Base-by-base conservation (phyloP, 2,329 filamentous ascomycete species). In the Lecanoromycetidae sp. region DNA sequence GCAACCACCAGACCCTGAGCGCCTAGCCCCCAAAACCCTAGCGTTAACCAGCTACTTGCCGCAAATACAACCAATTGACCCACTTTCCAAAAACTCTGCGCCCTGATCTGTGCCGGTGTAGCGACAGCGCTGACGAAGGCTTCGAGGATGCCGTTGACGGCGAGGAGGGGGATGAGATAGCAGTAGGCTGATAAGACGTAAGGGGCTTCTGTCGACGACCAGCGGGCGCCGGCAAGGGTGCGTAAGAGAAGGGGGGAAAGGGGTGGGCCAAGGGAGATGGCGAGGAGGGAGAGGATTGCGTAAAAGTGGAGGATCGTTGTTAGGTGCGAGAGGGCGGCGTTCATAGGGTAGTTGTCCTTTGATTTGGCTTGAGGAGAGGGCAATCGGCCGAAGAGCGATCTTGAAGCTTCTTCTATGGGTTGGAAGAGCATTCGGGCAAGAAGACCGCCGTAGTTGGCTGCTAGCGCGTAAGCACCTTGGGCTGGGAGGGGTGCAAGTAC, bases 111-210 rank as follows among this genome's bases (percentile, higher is more conserved):
- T 3, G 72, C 65, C 53, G 86, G 75, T 0, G 76, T 81, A 0
- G 90, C 88, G 1, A 93, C 85, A 2, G 86, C 87, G 1, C 88
- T 82, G 13, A 96, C 88, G 57, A 98, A 96, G 0, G 87, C 86
- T 66, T 98, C 91, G 1, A 83, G 79, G 19, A 96, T 77, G 43
- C 91, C 91, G 59, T 98, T 98, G 57, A 94, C 68, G 3, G 90
- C 91, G 3, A 96, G 74, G 22, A 96, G 79, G 0, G 91, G 91
- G 50, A 98, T 85, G 66, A 94, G 96, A 63, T 87, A 87, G 67
- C 86, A 88, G 64, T 95, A 98, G 0, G 74, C 75, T 0, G 81
- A 79, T 5, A 98, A 72, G 3, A 91, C 81, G 7, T 73, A 64
- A 5, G 81, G 80, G 1, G 88, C 86, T 35, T 82, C 82, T 0